Evolutionary conservation across 2,329 filamentous ascomycete genomes (phyloP), one percentile per base, ranked within the genome.

Genomic region (Venturia nashicola): DNA sequence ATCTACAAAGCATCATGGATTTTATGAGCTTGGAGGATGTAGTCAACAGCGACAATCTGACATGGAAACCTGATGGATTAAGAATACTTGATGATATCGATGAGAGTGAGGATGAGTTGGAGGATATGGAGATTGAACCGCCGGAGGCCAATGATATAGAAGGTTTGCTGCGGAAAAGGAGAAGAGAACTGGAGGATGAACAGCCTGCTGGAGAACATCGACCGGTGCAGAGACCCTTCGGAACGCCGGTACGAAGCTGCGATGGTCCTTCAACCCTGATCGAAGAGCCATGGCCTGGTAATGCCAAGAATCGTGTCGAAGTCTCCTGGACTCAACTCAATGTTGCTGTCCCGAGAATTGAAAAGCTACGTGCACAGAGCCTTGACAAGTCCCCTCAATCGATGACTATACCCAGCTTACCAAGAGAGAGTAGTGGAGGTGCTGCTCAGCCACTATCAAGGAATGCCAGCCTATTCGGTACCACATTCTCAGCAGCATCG

Each of bases 1-100:
- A 73, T 0, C 63, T 77, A 5, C 70, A 67, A 34, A 68, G 74
- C 40, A 70, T 75, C 40, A 68, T 81, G 8, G 66, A 66, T 9
- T 72, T 73, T 23, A 44, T 78, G 0, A 68, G 66, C 3, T 61
- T 71, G 5, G 67, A 70, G 0, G 71, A 73, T 7, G 69, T 75
- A 4, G 70, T 78, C 2, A 74, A 77, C 39, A 77, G 78, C 40
- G 72, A 74, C 5, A 69, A 69, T 4, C 68, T 80, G 32, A 72
- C 77, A 3, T 82, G 79, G 77, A 83, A 82, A 67, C 74, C 72
- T 1, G 73, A 77, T 3, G 78, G 78, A 0, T 68, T 83, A n/a
- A 73, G 75, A 20, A 72, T 82, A 18, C 69, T 83, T 3, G 74
- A 76, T 20, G 65, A 67, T 6, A 63, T 69, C 2, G 71, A 76